phyloP scores from a whole-genome alignment of 192 early-diverging fungal species.

The Thamnidium elegans region DNA sequence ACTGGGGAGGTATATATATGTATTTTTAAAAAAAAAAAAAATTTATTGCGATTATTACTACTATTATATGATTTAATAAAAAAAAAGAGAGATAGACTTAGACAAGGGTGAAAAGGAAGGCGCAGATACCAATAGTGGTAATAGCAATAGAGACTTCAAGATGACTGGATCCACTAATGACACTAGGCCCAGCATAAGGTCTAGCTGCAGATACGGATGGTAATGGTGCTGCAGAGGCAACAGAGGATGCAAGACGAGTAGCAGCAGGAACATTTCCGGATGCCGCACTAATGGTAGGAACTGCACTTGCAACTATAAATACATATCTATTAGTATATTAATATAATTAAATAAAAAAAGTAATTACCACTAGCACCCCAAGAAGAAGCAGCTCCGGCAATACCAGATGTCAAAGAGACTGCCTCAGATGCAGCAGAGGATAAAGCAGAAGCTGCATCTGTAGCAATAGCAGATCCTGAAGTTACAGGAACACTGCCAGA shows the following conservation, averaged over 20 bases:
- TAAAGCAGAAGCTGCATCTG: constrained; percentile 1
- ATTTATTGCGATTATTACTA: background rate
- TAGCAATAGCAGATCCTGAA: background rate
- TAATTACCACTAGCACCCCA: constrained; percentile 4
- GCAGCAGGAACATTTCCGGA: background rate
- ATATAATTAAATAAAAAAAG: background rate
- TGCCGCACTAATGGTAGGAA: background rate
- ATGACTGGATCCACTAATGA: constrained; percentile 6
- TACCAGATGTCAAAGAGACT: background rate
- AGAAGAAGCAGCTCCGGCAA: constrained; percentile 5
- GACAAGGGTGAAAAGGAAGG: background rate
- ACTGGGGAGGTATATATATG: background rate
- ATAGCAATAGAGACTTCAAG: background rate
- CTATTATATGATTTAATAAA: background rate
- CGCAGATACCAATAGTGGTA: background rate
- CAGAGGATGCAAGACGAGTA: background rate
- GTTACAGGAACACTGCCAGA: background rate
- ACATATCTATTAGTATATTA: background rate
- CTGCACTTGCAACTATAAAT: background rate
- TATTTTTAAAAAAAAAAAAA: background rate
- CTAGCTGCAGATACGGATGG: background rate
- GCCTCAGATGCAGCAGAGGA: background rate
- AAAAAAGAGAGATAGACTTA: too few species aligned
- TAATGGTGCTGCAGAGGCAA: background rate
- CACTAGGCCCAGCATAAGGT: constrained; percentile 16